A percentile compares a stretch with the other conserved stretches of the same genome.
These are phyloP conservation scores for Carex scoparia DNA, from an alignment of 176 grass and related monocot species.

Conservation along the genomic window DNA sequence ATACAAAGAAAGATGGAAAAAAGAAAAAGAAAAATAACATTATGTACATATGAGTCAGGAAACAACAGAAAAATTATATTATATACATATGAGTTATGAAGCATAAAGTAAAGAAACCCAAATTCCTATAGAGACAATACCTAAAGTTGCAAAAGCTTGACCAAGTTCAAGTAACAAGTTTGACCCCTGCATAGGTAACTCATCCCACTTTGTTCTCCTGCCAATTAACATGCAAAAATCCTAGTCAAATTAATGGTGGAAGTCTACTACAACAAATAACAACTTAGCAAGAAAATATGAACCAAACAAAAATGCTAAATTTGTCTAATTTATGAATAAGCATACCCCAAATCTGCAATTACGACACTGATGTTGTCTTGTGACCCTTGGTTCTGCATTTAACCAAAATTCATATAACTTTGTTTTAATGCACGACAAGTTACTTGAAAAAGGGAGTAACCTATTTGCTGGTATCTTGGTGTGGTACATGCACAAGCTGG, in stretches of 20 bases:
- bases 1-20: slow-evolving; percentile 21
- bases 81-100: slow-evolving; percentile 7
- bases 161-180: slow-evolving; percentile 72
- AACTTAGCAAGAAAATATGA: not conserved
- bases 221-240: not conserved
- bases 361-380: slow-evolving; percentile 91
- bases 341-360: slow-evolving; percentile 92
- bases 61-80: slow-evolving; percentile 28
- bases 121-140: slow-evolving; percentile 69
- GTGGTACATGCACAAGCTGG: not conserved
- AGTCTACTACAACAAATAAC: not conserved
- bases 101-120: slow-evolving; percentile 57
- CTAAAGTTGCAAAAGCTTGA: slow-evolving; percentile 79
- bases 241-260: slow-evolving; percentile 7
- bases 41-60: slow-evolving; percentile 22
- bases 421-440: not conserved
- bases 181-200: slow-evolving; percentile 51
- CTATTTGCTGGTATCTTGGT: not conserved
- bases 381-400: slow-evolving; percentile 60
- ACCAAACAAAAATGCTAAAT: not conserved
- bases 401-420: not conserved
- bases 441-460: not conserved
- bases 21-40: slow-evolving; percentile 1
- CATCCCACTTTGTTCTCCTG: slow-evolving; percentile 94
- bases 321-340: not conserved